Base-by-base conservation (phyloP, 805 yeast genomes). In the Wickerhamomyces strasburgensis region DNA sequence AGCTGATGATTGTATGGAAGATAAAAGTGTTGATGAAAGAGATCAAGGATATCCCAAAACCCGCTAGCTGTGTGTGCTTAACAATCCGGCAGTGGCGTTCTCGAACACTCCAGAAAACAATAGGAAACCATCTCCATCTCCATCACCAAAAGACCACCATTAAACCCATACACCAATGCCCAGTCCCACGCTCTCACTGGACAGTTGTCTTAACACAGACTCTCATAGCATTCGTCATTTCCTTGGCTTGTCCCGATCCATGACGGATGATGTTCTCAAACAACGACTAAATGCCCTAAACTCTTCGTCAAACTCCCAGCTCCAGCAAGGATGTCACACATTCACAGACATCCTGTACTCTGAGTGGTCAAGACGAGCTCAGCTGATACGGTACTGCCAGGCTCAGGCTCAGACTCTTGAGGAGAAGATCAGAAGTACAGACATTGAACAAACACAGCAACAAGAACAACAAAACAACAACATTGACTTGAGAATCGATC, bases 221-320 rank as follows among this genome's bases (percentile, higher is more conserved):
- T 59, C 60, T 5, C 56, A 55, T 32, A 63, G 68, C 0, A 47
- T 68, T 5, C 43, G 65, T 21, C 47, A 59, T 4, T 68, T 68
- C 38, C 43, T 68, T 16, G 48, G 54, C 15, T 40, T 60, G 1
- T 65, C 72, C 3, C 49, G 74, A 42, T 43, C 43, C 25, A 44
- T 57, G 5, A 49, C 64, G 9, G 81, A 75, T 44, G 80, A 75
- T 48, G 67, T 65, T 5, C 48, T 75, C 0, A 62, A 54, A 26
- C 67, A 69, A 27, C 53, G 66, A 27, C 42, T 75, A 19, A 72
- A 73, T 34, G 65, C 67, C 8, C 41, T 63, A 6, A 41, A 59
- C 11, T 61, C 51, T 33, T 61, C 56, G 29, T 42, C 44, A 19
- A 28, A n/a, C n/a, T n/a, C n/a, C n/a, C n/a, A n/a, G n/a, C n/a